phyloP scores from a whole-genome alignment of 75 land plant species.

The Adiantum capillusveneris region DNA sequence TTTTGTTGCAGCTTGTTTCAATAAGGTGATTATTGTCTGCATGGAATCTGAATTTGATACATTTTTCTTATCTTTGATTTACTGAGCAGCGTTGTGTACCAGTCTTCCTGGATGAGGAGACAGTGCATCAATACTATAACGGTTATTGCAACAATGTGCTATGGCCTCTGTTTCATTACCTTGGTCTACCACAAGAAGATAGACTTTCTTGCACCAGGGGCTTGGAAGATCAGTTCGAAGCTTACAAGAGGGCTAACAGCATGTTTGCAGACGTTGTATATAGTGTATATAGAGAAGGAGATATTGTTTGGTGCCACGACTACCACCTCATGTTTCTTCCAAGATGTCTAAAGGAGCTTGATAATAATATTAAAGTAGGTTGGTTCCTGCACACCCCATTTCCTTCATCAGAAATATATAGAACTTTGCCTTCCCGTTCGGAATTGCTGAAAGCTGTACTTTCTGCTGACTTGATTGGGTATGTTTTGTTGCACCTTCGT shows the following conservation, averaged over 20 bases:
- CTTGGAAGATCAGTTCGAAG: constrained; percentile 42
- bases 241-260: constrained; percentile 42
- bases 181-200: constrained; percentile 54
- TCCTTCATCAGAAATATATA: constrained; percentile 51
- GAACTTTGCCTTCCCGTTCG: constrained; percentile 44
- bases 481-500: no score
- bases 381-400: constrained; percentile 57
- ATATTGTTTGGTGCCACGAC: constrained; percentile 54
- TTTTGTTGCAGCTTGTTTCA: no score
- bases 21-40: no score
- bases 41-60: background rate
- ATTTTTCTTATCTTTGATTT: background rate
- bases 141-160: constrained; percentile 61
- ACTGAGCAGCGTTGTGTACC: constrained; percentile 37
- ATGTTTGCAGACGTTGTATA: constrained; percentile 45
- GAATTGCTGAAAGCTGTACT: constrained; percentile 52
- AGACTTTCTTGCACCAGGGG: constrained; percentile 48
- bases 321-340: constrained; percentile 60
- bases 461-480: constrained; percentile 48
- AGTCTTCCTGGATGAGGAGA: constrained; percentile 50
- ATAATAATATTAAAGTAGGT: constrained; percentile 43
- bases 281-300: constrained; percentile 28
- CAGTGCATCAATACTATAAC: constrained; percentile 52
- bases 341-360: constrained; percentile 32
- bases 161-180: constrained; percentile 58